Evolutionary conservation across 441 rosid species (phyloP), one percentile per base, ranked within the genome.

Genomic region (Eruca vesicaria): DNA sequence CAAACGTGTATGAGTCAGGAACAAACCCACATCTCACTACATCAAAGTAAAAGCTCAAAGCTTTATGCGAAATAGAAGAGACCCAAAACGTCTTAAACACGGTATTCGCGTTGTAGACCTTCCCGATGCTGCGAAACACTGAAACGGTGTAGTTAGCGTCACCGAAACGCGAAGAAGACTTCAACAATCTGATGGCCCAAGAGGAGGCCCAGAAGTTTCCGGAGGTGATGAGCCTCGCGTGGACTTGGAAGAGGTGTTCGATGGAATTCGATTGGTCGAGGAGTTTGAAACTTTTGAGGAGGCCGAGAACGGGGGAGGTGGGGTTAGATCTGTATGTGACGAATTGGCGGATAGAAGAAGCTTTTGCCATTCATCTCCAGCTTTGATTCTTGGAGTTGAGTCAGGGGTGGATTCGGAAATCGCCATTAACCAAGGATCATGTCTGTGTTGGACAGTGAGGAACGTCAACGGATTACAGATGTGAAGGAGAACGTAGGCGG

Each of bases 301-400:
- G 78, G 50, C 71, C 65, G 26, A 78, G 75, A 9, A 68, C 45
- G 4, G 88, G 62, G 32, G 31, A 31, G 66, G 28, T 65, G 32
- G 31, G 21, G 68, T 32, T 65, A 32, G 72, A 63, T 73, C 57
- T 53, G 76, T 84, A 77, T 43, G 84, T 80, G 78, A 69, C 73
- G 64, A 82, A 73, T 21, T 78, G 79, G 72, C 84, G 86, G 14
- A 79, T 81, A 68, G 85, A 78, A 75, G 84, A 74, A 78, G 80
- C 80, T 73, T 84, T 86, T 82, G 90, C 90, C 93, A 88, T 88
- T 85, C 93, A 88, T 85, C 78, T 83, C 87, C 83, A 68, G 74
- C 75, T 80, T 72, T 68, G 48, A 66, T 76, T 63, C 38, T 67
- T 36, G 5, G 71, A 31, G 38, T 66, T 63, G 76, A 69, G 41